Evolutionary conservation across 495 filamentous ascomycete genomes (phyloP).

Genomic region (Aspergillus nanangensis): DNA sequence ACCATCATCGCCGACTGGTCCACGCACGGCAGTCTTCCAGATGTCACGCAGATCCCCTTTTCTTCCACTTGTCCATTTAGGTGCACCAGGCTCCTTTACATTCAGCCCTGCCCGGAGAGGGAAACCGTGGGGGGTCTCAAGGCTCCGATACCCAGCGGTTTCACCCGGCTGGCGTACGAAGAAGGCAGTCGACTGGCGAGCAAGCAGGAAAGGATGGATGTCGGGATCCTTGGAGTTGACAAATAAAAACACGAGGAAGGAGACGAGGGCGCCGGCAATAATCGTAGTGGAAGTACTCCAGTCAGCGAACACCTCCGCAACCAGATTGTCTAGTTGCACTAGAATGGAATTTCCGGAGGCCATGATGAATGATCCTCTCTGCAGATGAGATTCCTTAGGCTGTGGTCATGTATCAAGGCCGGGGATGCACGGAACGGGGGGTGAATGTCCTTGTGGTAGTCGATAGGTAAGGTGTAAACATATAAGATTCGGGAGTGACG

Average conservation of each 20-base stretch:
- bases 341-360: slow-evolving; percentile 42
- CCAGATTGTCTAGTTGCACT: no score
- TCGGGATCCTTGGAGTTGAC: slow-evolving; percentile 70
- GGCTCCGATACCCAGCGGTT: slow-evolving; percentile 75
- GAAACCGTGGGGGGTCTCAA: slow-evolving; percentile 78
- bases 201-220: slow-evolving; percentile 84
- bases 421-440: no score
- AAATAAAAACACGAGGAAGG: slow-evolving; percentile 59
- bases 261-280: slow-evolving; percentile 53
- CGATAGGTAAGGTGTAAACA: no score
- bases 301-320: slow-evolving; percentile 64
- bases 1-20: slow-evolving; percentile 56
- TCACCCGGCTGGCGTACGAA: slow-evolving; percentile 79
- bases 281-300: slow-evolving; percentile 76
- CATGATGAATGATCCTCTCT: slow-evolving; percentile 34
- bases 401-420: neutral
- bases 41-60: slow-evolving; percentile 91
- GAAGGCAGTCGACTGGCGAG: slow-evolving; percentile 72
- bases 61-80: slow-evolving; percentile 75
- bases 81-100: slow-evolving; percentile 76
- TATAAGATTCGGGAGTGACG: no score
- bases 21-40: slow-evolving; percentile 73
- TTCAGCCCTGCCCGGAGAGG: slow-evolving; percentile 77
- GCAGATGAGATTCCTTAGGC: no score
- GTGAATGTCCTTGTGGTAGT: no score